Evolutionary conservation across 768 basidiomycete species (phyloP).

Genomic region (Boletus rex-veris): DNA sequence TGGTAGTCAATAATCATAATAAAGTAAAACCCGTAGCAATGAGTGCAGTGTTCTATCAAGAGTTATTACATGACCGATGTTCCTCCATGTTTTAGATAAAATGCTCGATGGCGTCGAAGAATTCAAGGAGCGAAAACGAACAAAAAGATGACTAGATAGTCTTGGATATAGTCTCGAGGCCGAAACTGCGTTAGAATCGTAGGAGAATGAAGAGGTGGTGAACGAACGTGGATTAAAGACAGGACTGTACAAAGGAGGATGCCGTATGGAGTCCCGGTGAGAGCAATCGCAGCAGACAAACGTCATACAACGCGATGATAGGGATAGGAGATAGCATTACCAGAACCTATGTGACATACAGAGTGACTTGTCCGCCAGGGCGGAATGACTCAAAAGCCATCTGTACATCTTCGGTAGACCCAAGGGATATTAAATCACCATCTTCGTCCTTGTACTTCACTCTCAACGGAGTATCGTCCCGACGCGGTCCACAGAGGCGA

Average conservation of each 20-base stretch:
- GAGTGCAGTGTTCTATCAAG: conserved; percentile 35
- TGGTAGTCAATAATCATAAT: conserved; percentile 24
- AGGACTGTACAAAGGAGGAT: conserved; percentile 12
- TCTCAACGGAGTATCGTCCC: conserved; percentile 75
- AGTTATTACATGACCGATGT: conserved; percentile 34
- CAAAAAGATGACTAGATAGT: conserved; percentile 3
- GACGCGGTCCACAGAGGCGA: conserved; percentile 78
- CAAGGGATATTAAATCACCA: conserved; percentile 83
- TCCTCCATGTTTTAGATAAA: conserved; percentile 34
- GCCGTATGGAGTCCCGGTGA: conserved; percentile 9
- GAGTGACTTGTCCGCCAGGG: conserved; percentile 75
- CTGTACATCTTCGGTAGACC: conserved; percentile 89
- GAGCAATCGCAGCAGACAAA: conserved; percentile 10
- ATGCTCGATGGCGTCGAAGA: conserved; percentile 19
- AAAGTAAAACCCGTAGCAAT: conserved; percentile 32
- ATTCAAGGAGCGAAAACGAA: conserved; percentile 14
- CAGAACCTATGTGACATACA: conserved; percentile 65
- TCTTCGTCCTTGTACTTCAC: conserved; percentile 93
- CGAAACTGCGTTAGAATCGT: conserved; percentile 16
- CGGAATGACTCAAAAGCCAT: conserved; percentile 88
- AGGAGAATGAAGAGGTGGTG: conserved; percentile 4
- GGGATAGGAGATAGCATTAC: not conserved
- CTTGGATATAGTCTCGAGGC: not conserved
- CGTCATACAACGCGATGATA: not conserved
- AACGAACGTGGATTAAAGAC: conserved; percentile 24